Percentiles rank a stretch among this genome's conserved stretches.
Conservation (phyloP, 2,329 filamentous ascomycete genomes). For the Alternaria longipes region DNA sequence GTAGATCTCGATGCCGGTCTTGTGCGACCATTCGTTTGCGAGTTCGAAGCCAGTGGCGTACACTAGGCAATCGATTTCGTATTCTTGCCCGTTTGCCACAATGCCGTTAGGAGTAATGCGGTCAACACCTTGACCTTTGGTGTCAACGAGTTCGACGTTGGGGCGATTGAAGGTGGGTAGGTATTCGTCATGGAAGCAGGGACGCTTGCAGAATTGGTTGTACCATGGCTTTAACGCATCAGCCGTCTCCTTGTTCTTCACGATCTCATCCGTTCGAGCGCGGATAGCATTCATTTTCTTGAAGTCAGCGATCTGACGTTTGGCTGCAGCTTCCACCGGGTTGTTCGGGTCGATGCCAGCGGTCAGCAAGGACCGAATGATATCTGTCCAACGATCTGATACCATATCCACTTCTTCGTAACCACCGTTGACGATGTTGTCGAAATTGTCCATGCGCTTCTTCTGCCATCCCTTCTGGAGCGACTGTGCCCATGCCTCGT, state of each 20-base stretch:
- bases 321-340: neutral
- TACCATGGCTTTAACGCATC: conserved; percentile 68
- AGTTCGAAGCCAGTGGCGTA: conserved; percentile 58
- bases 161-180: conserved; percentile 66
- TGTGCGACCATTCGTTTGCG: conserved; percentile 40
- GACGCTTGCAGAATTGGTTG: conserved; percentile 69
- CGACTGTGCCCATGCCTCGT: conserved; percentile 22
- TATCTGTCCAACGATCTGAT: conserved; percentile 60
- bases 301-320: conserved; percentile 34
- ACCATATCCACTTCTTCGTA: conserved; percentile 55
- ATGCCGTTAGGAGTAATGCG: conserved; percentile 54
- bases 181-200: conserved; percentile 69
- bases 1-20: conserved; percentile 50
- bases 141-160: conserved; percentile 69
- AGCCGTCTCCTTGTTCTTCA: conserved; percentile 63
- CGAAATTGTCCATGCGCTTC: conserved; percentile 58
- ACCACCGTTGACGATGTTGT: conserved; percentile 49
- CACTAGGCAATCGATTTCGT: conserved; percentile 59
- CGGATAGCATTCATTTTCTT: conserved; percentile 58
- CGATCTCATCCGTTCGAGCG: conserved; percentile 59
- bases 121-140: conserved; percentile 63
- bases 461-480: conserved; percentile 56
- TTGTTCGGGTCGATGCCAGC: conserved; percentile 15
- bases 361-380: conserved; percentile 29
- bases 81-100: conserved; percentile 58